These are phyloP conservation scores for Nitzschia putrida DNA, from an alignment of 108 stramenopile genomes.

Conservation along the genomic window DNA sequence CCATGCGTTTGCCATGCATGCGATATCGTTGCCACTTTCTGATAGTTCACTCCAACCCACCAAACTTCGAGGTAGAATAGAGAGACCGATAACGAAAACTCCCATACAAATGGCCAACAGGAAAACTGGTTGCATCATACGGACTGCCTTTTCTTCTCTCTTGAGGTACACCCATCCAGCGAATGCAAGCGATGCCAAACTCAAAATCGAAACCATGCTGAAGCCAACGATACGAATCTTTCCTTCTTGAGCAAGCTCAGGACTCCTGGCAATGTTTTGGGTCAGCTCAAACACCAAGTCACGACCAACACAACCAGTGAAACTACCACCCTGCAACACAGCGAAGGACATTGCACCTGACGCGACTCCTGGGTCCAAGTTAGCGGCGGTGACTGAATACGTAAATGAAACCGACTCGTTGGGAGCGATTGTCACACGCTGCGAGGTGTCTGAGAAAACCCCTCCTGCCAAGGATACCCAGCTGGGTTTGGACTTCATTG, in stretches of 20 bases:
- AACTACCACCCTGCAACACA: slow-evolving; percentile 13
- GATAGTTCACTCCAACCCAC: slow-evolving; percentile 26
- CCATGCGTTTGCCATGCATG: slow-evolving; percentile 54
- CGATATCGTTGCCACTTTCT: slow-evolving; percentile 7
- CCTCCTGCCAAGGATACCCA: slow-evolving; percentile 2
- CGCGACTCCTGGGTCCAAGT: slow-evolving; percentile 4
- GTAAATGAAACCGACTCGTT: neutral
- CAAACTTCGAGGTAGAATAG: slow-evolving; percentile 31
- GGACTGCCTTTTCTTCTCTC: slow-evolving; percentile 12
- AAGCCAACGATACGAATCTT: slow-evolving; percentile 16
- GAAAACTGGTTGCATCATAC: slow-evolving; percentile 47
- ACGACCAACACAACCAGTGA: slow-evolving; percentile 15
- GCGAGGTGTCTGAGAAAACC: neutral
- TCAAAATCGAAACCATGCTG: slow-evolving; percentile 1
- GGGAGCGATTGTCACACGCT: neutral
- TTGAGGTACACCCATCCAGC: neutral
- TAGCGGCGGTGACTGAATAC: slow-evolving; percentile 1
- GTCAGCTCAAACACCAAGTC: slow-evolving; percentile 1
- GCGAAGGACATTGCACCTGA: slow-evolving; percentile 10
- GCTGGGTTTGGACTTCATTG: slow-evolving; percentile 16
- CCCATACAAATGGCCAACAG: slow-evolving; percentile 42
- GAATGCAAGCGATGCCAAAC: neutral
- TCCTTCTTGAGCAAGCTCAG: neutral
- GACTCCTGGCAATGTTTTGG: neutral
- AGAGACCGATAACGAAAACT: slow-evolving; percentile 39